phyloP scores from a whole-genome alignment of 2,329 filamentous ascomycete species.

The Colletotrichum agaves region DNA sequence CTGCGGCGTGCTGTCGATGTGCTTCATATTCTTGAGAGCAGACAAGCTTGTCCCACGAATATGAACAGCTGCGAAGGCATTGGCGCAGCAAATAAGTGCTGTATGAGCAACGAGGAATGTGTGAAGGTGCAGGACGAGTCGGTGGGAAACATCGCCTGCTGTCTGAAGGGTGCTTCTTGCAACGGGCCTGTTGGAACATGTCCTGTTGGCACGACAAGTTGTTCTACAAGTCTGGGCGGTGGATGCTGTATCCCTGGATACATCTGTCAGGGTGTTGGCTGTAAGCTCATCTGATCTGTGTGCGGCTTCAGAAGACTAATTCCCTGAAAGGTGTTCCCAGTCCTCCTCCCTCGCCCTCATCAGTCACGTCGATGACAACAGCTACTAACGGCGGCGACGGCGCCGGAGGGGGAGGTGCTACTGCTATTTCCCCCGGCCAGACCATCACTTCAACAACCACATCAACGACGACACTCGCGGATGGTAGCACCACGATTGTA shows the following conservation, averaged over 20 bases:
- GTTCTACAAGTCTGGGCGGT: slow-evolving; percentile 72
- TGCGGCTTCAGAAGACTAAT: slow-evolving; percentile 18
- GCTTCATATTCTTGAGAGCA: slow-evolving; percentile 61
- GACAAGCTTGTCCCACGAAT: slow-evolving; percentile 74
- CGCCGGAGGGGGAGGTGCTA: not conserved
- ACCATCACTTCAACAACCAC: slow-evolving; percentile 40
- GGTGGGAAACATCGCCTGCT: slow-evolving; percentile 79
- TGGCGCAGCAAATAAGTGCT: slow-evolving; percentile 78
- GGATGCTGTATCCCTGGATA: slow-evolving; percentile 82
- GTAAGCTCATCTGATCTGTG: slow-evolving; percentile 57
- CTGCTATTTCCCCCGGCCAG: slow-evolving; percentile 46
- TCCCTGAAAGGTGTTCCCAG: slow-evolving; percentile 47
- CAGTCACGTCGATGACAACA: slow-evolving; percentile 39
- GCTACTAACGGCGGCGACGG: not conserved
- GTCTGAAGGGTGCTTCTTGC: slow-evolving; percentile 72
- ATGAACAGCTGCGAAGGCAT: slow-evolving; percentile 74
- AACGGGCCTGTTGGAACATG: slow-evolving; percentile 72
- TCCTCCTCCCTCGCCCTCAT: slow-evolving; percentile 40
- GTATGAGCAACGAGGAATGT: slow-evolving; percentile 72
- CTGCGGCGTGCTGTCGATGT: slow-evolving; percentile 58
- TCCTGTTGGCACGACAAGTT: slow-evolving; percentile 70
- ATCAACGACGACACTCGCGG: slow-evolving; percentile 43
- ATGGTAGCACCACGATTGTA: slow-evolving; percentile 50
- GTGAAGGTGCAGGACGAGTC: slow-evolving; percentile 70
- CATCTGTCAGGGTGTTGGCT: slow-evolving; percentile 75